These are phyloP conservation scores for Aphanoascus verrucosus DNA, from an alignment of 2,329 filamentous ascomycete species.

Conservation along the genomic window DNA sequence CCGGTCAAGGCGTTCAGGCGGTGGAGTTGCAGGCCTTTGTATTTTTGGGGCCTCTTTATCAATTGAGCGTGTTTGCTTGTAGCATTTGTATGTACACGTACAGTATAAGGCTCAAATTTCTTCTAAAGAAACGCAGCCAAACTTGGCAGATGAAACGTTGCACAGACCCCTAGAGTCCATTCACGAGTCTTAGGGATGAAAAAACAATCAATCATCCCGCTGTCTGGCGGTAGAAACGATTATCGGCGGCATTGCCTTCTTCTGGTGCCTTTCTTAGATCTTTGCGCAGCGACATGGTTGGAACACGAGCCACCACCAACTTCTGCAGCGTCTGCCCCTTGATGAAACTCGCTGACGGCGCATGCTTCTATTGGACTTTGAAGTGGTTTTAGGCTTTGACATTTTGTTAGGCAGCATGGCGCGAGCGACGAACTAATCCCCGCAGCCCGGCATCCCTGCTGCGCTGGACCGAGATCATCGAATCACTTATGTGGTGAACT, in stretches of 20 bases:
- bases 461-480: not conserved
- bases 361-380: not conserved
- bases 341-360: not conserved
- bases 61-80: not conserved
- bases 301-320: not conserved
- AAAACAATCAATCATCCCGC: not conserved
- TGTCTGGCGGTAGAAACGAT: not conserved
- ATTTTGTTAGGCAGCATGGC: constrained; percentile 3
- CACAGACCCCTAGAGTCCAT: not conserved
- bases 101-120: not conserved
- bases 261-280: not conserved
- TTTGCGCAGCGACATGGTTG: too few relatives aligned
- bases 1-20: constrained; percentile 10
- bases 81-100: not conserved
- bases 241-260: not conserved
- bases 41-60: not conserved
- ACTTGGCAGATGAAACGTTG: not conserved
- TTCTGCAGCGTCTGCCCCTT: not conserved
- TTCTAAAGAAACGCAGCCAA: not conserved
- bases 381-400: constrained; percentile 1
- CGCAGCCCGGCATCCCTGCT: not conserved
- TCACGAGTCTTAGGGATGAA: not conserved
- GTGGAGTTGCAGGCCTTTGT: constrained; percentile 2
- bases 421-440: not conserved
- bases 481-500: not conserved